These are phyloP conservation scores for Colletotrichum zoysiae DNA, from an alignment of 2,329 filamentous ascomycete genomes.

Conservation along the genomic window DNA sequence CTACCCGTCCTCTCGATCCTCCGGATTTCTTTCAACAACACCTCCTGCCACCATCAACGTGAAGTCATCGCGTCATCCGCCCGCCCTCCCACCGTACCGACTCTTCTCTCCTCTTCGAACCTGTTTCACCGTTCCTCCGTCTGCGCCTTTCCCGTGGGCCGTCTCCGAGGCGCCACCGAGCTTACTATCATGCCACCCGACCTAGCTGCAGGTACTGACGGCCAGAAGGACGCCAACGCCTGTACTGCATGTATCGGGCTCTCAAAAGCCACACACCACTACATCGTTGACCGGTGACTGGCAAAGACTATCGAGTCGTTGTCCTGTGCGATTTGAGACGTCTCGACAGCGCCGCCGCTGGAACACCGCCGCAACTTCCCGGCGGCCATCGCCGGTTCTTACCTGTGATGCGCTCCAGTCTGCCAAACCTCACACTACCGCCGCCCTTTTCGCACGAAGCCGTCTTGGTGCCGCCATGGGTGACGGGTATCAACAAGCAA, in stretches of 20 bases:
- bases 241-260: neutral
- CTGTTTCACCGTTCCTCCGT: neutral
- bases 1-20: slow-evolving; percentile 17
- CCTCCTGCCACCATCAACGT: neutral
- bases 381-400: slow-evolving; percentile 5
- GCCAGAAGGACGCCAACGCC: slow-evolving; percentile 6
- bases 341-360: slow-evolving; percentile 2
- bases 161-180: neutral
- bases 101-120: neutral
- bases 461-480: neutral
- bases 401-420: slow-evolving; percentile 14
- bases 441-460: slow-evolving; percentile 7
- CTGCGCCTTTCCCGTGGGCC: neutral
- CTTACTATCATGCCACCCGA: neutral
- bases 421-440: slow-evolving; percentile 10
- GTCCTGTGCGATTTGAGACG: slow-evolving; percentile 14
- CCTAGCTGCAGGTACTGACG: slow-evolving; percentile 16
- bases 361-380: neutral
- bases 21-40: slow-evolving; percentile 13
- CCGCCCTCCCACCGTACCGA: neutral
- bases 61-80: neutral
- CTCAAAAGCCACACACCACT: neutral
- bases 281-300: slow-evolving; percentile 20
- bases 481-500: slow-evolving; percentile 16
- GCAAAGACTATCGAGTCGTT: neutral